Evolutionary conservation across 1,284 basidiomycete species (phyloP).

Genomic region (Macrocystidia cucumis): DNA sequence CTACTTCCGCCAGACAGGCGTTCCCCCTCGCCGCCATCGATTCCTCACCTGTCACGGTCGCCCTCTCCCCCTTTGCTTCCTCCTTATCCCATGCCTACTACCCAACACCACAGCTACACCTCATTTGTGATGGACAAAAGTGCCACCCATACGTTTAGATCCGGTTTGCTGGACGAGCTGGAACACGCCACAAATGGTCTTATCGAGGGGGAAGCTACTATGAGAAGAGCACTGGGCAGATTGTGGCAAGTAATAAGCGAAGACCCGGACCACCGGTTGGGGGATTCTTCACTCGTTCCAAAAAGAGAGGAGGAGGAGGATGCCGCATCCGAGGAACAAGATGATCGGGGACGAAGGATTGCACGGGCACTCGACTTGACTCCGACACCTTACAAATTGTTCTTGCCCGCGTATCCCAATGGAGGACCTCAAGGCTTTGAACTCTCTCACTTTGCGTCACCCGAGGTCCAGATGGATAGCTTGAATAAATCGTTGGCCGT

Average conservation of each 20-base stretch:
- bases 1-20: slow-evolving; percentile 50
- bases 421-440: slow-evolving; percentile 38
- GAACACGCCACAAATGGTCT: slow-evolving; percentile 72
- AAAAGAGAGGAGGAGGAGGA: slow-evolving; percentile 67
- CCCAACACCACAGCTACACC: slow-evolving; percentile 65
- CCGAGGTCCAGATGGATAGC: slow-evolving; percentile 56
- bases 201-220: slow-evolving; percentile 67
- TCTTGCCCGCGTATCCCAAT: slow-evolving; percentile 43
- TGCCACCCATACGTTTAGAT: slow-evolving; percentile 75
- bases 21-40: slow-evolving; percentile 47
- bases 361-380: slow-evolving; percentile 58
- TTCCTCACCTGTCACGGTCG: slow-evolving; percentile 49
- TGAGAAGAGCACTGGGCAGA: slow-evolving; percentile 65
- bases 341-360: slow-evolving; percentile 41
- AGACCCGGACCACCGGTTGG: slow-evolving; percentile 36
- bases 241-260: slow-evolving; percentile 75
- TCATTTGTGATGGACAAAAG: slow-evolving; percentile 79
- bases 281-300: slow-evolving; percentile 37
- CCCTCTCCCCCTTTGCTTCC: slow-evolving; percentile 53
- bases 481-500: slow-evolving; percentile 66
- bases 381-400: slow-evolving; percentile 57
- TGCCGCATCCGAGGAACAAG: slow-evolving; percentile 38
- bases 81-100: slow-evolving; percentile 59
- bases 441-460: slow-evolving; percentile 52
- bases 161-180: slow-evolving; percentile 65